phyloP scores from a whole-genome alignment of 2,329 filamentous ascomycete species.

The Xenosphaeropsis pyriputrescens region DNA sequence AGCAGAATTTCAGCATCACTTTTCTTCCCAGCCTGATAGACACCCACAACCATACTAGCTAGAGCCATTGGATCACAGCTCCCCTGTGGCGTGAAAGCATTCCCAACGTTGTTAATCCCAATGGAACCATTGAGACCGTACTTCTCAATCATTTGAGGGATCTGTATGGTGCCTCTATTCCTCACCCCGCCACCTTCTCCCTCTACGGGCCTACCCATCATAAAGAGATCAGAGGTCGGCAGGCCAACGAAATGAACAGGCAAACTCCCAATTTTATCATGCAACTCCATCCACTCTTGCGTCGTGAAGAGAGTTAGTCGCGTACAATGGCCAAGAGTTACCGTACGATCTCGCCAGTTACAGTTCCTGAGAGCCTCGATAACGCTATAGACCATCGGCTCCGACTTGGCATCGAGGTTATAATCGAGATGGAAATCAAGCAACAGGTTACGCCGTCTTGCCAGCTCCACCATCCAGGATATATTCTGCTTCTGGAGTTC shows the following conservation, averaged over 20 bases:
- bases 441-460: slow-evolving; percentile 34
- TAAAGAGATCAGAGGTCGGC: slow-evolving; percentile 57
- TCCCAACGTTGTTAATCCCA: slow-evolving; percentile 59
- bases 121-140: slow-evolving; percentile 44
- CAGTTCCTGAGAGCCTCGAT: slow-evolving; percentile 29
- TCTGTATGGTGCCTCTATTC: slow-evolving; percentile 44
- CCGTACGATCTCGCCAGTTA: slow-evolving; percentile 24
- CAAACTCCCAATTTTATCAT: slow-evolving; percentile 30
- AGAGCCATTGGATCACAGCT: slow-evolving; percentile 49
- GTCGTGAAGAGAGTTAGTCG: slow-evolving; percentile 40
- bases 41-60: slow-evolving; percentile 45
- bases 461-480: slow-evolving; percentile 42
- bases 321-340: slow-evolving; percentile 55
- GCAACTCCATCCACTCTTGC: slow-evolving; percentile 33
- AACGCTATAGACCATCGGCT: slow-evolving; percentile 38
- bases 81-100: slow-evolving; percentile 60
- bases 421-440: slow-evolving; percentile 64
- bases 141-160: slow-evolving; percentile 43
- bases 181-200: slow-evolving; percentile 14
- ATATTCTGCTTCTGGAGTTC: slow-evolving; percentile 39
- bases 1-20: slow-evolving; percentile 42
- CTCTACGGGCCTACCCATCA: slow-evolving; percentile 39
- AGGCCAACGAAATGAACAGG: slow-evolving; percentile 54
- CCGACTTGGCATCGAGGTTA: slow-evolving; percentile 34
- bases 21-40: slow-evolving; percentile 53